Evolutionary conservation across 495 filamentous ascomycete species (phyloP).

Genomic region (Astrothelium macrocarpum): DNA sequence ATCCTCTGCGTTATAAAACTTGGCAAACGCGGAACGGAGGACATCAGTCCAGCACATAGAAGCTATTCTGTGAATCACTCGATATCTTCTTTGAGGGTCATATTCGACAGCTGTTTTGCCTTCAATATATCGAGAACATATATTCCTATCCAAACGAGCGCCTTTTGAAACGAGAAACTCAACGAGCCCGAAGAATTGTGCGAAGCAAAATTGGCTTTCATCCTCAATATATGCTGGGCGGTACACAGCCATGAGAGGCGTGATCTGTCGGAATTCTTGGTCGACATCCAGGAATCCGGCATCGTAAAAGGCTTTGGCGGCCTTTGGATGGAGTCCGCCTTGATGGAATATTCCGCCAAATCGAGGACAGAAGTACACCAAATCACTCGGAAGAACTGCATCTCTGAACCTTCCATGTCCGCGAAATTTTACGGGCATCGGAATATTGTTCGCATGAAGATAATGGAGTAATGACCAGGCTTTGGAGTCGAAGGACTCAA

Average conservation of each 20-base stretch:
- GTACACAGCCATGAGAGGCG: not conserved
- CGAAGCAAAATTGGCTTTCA: not conserved
- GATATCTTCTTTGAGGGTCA: not conserved
- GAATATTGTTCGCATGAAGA: not conserved
- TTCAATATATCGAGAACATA: not conserved
- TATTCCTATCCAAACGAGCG: not conserved
- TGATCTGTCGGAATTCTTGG: not conserved
- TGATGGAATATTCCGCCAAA: not conserved
- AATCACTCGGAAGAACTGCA: not conserved
- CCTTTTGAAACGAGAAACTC: conserved; percentile 2
- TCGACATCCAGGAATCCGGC: not conserved
- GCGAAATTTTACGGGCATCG: not conserved
- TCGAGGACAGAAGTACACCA: not conserved
- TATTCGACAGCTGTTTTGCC: not conserved
- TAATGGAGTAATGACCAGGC: not conserved
- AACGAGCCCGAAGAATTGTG: not conserved
- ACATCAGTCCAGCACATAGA: not conserved
- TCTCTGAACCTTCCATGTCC: not conserved
- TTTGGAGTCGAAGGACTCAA: not conserved
- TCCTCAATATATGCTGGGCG: not conserved
- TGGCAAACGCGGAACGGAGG: not conserved
- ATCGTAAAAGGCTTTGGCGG: not conserved
- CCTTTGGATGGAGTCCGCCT: not conserved
- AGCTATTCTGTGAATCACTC: not conserved
- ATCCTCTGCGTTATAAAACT: not conserved